Evolutionary conservation across 371 early-diverging fungal genomes (phyloP), one percentile per base, ranked within the genome.

Genomic region (Cokeromyces recurvatus): DNA sequence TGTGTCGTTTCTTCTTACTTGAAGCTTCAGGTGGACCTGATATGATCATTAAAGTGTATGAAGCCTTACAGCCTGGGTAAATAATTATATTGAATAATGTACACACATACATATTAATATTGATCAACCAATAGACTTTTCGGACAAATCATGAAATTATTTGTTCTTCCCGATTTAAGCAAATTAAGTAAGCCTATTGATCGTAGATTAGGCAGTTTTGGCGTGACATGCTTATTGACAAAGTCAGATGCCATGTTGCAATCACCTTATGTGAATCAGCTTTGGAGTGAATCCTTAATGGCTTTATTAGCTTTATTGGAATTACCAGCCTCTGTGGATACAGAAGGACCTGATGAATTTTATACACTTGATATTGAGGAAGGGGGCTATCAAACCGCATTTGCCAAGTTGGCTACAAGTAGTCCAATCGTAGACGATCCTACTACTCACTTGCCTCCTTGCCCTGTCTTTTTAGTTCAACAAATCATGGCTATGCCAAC

Each of bases 301-400:
- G 66, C 70, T 0, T 39, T 85, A 24, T 48, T 80, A 25, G 57
- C 57, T 11, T 53, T 83, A 29, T 62, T 85, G 19, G 79, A 84
- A 49, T 55, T 74, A 8, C 84, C 89, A 5, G 71, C 68, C 24
- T 68, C 73, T 17, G 51, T 68, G 37, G 76, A 29, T 29, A n/a
- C 60, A 2, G 82, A 82, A 4, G 78, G 77, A 9, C 83, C 82
- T 25, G 90, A 88, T 55, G 83, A 83, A 25, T 68, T 86, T 34
- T 79, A 84, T 46, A 74, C 81, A 24, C 62, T 85, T 2, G 89
- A 90, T 65, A 64, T 89, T 19, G 89, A 87, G 46, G 71, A 68
- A 27, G 66, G 74, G 0, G 91, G 91, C 1, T 91, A 90, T 59
- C 91, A 90, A 55, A 85, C 86, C 9, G 69, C 84, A 37, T 91